Base-by-base conservation (phyloP, 768 basidiomycete species). In the Xerocomus potaroensis region DNA sequence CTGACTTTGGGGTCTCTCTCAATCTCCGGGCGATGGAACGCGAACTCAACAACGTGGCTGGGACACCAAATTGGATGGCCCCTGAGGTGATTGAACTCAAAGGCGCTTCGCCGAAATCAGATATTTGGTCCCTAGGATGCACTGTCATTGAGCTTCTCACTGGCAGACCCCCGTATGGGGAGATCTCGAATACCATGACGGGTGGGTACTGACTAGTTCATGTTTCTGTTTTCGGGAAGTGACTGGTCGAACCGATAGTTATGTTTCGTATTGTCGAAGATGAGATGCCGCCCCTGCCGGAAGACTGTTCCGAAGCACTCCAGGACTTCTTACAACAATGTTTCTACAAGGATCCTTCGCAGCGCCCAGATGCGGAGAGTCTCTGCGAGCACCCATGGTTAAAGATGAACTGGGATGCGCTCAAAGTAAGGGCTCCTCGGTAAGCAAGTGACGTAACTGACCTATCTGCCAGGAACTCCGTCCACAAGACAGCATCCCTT, bases 31-130 rank as follows among this genome's bases (percentile, higher is more conserved):
- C 92, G 1, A 83, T 98, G 78, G 87, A 86, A 57, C 76, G 80
- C 21, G 87, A 90, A 60, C 84, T 81, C 56, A 84, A 88, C 62
- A 88, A 87, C 56, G 87, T 91, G 22, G 85, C 88, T 8, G 95
- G 95, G 9, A 99, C 95, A 9, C 95, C 95, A 12, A 95, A 97
- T 60, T 99, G 95, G 95, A 98, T 99, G 93, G 94, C 94, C 10
- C 95, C 95, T 3, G 95, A 99, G 67, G 90, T 97, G 41, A 98
- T 99, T 51, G 86, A 92, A 63, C 78, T 98, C 45, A 87, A 92
- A 64, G 94, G 94, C 4, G 90, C 95, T 8, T 87, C 89, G n/a
- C 76, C 85, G 0, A 92, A 92, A 58, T 86, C 90, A 22, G 93
- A 96, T 62, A 94, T 96, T 26, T 96, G 93, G 93, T 95, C 92